A percentile compares a stretch with the other conserved stretches of the same genome.
These are phyloP conservation scores for Tetrahymena borealis DNA, from an alignment of 73 alveolate species.

Conservation along the genomic window DNA sequence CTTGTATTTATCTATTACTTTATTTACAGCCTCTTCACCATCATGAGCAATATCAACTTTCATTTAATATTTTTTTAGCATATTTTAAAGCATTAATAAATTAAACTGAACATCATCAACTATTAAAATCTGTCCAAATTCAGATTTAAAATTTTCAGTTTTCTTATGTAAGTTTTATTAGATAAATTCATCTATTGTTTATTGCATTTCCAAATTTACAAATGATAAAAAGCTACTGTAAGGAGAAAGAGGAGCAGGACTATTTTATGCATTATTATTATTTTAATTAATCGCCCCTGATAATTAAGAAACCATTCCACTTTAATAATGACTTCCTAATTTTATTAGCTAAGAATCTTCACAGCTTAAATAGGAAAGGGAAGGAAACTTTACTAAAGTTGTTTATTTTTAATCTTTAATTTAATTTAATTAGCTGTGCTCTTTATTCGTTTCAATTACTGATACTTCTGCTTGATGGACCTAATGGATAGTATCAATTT, in stretches of 20 bases:
- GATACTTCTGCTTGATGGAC: no score
- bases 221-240: background rate
- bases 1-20: background rate
- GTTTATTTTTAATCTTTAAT: no score
- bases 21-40: background rate
- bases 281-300: no score
- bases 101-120: background rate
- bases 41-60: background rate
- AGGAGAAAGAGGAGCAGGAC: background rate
- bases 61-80: background rate
- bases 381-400: no score
- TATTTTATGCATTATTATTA: background rate
- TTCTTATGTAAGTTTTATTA: background rate
- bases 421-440: no score
- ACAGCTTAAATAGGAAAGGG: no score
- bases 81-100: background rate
- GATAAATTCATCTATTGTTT: background rate
- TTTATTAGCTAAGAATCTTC: no score
- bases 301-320: no score
- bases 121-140: background rate
- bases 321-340: no score
- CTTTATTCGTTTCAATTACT: no score
- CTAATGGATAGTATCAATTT: no score
- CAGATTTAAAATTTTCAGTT: background rate
- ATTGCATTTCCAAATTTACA: background rate